Base-by-base conservation (phyloP, 257 asterid species). In the Penstemon newberryi region DNA sequence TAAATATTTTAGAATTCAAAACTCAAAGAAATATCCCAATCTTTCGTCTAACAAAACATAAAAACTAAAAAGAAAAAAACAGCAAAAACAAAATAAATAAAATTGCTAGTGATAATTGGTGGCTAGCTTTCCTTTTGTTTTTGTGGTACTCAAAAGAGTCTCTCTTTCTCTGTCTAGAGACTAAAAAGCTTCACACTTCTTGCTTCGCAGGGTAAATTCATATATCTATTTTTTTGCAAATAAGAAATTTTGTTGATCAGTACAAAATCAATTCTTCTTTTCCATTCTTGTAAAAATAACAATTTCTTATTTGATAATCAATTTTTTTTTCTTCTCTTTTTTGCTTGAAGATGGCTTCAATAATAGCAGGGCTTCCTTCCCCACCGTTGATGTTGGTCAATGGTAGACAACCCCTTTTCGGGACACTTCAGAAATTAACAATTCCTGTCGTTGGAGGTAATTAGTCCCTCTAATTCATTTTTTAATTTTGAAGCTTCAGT, bases 291-390 rank as follows among this genome's bases (percentile, higher is more conserved):
- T 33, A 38, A 43, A 44, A 19, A 3, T 9, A 38, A 55, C 45
- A 3, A 33, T 50, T 46, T 36, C 8, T 43, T 41, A 19, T 10
- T 7, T 47, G 5, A 39, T 46, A 7, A 1, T 33, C 43, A 4
- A 15, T 12, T 56, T 50, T 53, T 9, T 19, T 36, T n/a, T 43
- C 51, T 70, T 25, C 33, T 25, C 2, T 25, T 25, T 25, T 25
- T 25, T 25, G 33, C 33, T 25, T 25, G 33, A 25, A 73, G 82
- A 85, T 85, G 97, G 95, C 95, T 73, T 83, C 92, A 67, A 63
- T 83, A 11, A 68, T 83, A 46, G 86, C 89, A 54, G 76, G 80
- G 77, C 70, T 88, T 60, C 80, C 85, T 42, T 79, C 82, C 47
- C 87, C 94, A 5, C 82, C 88, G 10, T 42, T 80, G 70, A 38